A percentile compares a stretch with the other conserved stretches of the same genome.
These are phyloP conservation scores for Trichomonascus vanleenenianus DNA, from an alignment of 805 yeast species.

Conservation along the genomic window DNA sequence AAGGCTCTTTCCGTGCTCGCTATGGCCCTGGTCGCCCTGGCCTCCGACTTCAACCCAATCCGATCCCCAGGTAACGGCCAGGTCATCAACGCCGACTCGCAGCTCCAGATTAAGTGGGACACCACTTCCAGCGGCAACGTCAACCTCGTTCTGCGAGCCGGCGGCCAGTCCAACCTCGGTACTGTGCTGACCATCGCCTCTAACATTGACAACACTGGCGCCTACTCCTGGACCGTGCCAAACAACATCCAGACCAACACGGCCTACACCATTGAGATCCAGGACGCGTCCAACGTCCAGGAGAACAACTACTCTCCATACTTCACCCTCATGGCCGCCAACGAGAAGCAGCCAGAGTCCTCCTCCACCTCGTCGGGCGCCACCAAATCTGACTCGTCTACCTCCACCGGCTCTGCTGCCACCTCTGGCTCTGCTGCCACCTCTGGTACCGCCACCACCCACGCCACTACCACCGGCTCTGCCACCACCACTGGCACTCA, in stretches of 20 bases:
- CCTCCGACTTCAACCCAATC: constrained; percentile 19
- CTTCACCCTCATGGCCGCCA: constrained; percentile 20
- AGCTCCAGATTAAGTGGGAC: constrained; percentile 24
- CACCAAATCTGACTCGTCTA: constrained; percentile 14
- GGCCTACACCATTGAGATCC: constrained; percentile 23
- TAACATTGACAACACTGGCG: constrained; percentile 24
- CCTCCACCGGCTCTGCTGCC: constrained; percentile 3
- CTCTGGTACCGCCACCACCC: constrained; percentile 9
- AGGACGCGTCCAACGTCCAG: constrained; percentile 13
- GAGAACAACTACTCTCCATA: constrained; percentile 21
- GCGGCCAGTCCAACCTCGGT: constrained; percentile 21
- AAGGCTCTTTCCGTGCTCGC: constrained; percentile 1
- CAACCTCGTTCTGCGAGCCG: constrained; percentile 22
- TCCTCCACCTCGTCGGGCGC: constrained; percentile 12
- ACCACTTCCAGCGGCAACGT: constrained; percentile 21
- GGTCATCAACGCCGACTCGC: constrained; percentile 23
- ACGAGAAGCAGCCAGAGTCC: constrained; percentile 5
- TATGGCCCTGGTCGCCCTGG: constrained; percentile 4
- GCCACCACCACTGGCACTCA: constrained; percentile 8
- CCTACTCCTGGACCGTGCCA: constrained; percentile 24
- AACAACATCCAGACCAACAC: constrained; percentile 13
- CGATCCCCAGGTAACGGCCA: constrained; percentile 21
- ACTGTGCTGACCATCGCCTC: constrained; percentile 22
- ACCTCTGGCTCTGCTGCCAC: constrained; percentile 9
- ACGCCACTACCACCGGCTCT: constrained; percentile 9